Percentiles rank a stretch among this genome's conserved stretches.
phyloP scores from a whole-genome alignment of 495 filamentous ascomycete species.

The Polyplosphaeria fusca region DNA sequence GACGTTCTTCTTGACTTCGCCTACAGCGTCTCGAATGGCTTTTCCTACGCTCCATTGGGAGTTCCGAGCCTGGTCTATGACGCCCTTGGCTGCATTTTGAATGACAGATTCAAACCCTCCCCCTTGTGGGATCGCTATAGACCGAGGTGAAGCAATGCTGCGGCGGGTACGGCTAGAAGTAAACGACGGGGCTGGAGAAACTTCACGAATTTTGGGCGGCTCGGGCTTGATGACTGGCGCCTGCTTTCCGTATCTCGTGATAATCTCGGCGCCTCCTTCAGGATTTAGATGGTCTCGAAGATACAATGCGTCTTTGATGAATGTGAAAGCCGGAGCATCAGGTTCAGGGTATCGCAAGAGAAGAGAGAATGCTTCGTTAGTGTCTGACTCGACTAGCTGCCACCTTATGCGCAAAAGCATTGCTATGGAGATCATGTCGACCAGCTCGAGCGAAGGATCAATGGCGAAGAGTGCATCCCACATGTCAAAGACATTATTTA shows the following conservation, averaged over 20 bases:
- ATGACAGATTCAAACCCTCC: conserved; percentile 71
- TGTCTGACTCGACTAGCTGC: conserved; percentile 81
- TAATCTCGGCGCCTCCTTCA: conserved; percentile 68
- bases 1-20: conserved; percentile 73
- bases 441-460: conserved; percentile 73
- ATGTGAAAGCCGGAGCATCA: conserved; percentile 65
- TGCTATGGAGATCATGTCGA: conserved; percentile 84
- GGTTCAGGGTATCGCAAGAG: conserved; percentile 76
- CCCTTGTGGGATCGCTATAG: conserved; percentile 50
- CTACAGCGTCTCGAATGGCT: conserved; percentile 84
- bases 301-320: conserved; percentile 86
- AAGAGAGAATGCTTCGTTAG: conserved; percentile 75
- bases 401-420: conserved; percentile 93
- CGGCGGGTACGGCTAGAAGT: conserved; percentile 40
- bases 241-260: conserved; percentile 72
- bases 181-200: conserved; percentile 10
- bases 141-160: conserved; percentile 54
- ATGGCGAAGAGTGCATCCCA: conserved; percentile 94
- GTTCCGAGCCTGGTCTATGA: conserved; percentile 68
- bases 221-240: conserved; percentile 36
- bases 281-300: conserved; percentile 71
- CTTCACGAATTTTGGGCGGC: conserved; percentile 3
- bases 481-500: conserved; percentile 74
- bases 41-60: conserved; percentile 87
- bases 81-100: conserved; percentile 78